Percentiles rank a stretch among this genome's conserved stretches.
These are phyloP conservation scores for Achaetomium macrosporum DNA, from an alignment of 2,329 filamentous ascomycete species.

Conservation along the genomic window DNA sequence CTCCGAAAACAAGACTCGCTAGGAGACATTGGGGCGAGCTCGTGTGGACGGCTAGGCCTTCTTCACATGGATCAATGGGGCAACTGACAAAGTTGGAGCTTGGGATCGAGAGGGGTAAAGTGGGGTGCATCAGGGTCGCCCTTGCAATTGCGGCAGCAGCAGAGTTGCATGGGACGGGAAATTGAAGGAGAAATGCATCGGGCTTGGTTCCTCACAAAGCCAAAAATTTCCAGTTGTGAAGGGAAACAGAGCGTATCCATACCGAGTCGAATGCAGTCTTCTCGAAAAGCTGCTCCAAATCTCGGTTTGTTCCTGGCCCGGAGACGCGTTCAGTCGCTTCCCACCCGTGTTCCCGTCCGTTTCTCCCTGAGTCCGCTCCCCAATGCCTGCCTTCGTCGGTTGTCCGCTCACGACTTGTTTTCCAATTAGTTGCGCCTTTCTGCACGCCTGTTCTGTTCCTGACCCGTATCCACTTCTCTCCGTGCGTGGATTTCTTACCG, in stretches of 20 bases:
- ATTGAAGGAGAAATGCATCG: constrained; percentile 16
- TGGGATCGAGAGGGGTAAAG: constrained; percentile 13
- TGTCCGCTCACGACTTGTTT: too few species aligned
- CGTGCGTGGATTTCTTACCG: neutral
- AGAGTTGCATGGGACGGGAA: constrained; percentile 11
- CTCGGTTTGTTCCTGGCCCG: neutral
- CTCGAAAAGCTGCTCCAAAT: neutral
- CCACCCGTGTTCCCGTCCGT: too few species aligned
- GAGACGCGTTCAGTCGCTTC: too few species aligned
- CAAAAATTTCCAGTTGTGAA: neutral
- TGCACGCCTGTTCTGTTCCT: too few species aligned
- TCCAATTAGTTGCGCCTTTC: too few species aligned
- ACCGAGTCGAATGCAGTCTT: neutral
- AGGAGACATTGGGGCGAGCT: neutral
- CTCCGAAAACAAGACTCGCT: neutral
- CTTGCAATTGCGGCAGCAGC: neutral
- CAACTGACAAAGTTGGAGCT: constrained; percentile 3
- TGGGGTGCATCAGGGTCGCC: constrained; percentile 9
- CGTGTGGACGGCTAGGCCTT: neutral
- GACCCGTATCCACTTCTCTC: too few species aligned
- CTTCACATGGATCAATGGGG: constrained; percentile 6
- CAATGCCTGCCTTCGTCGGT: too few species aligned
- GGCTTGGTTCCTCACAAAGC: neutral
- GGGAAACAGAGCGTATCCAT: neutral
- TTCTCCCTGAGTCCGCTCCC: too few species aligned